Evolutionary conservation across 495 filamentous ascomycete species (phyloP).

Genomic region (Daldinia grandis): DNA sequence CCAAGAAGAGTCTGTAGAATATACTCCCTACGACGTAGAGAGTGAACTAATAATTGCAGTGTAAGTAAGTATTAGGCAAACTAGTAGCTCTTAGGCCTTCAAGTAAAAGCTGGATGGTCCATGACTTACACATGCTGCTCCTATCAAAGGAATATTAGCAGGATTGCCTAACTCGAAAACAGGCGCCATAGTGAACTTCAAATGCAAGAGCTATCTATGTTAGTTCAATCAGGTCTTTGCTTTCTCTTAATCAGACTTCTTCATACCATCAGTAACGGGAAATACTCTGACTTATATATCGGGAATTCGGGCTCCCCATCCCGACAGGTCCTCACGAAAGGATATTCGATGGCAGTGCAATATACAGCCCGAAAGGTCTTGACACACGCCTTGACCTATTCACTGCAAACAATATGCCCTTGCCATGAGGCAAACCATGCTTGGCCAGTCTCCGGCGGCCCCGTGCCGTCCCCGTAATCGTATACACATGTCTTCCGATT

Average conservation of each 20-base stretch:
- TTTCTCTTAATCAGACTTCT: neutral
- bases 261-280: neutral
- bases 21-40: slow-evolving; percentile 27
- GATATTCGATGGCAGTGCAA: neutral
- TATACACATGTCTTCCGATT: neutral
- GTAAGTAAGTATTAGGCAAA: slow-evolving; percentile 12
- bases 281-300: neutral
- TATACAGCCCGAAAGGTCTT: neutral
- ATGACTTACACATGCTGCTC: slow-evolving; percentile 20
- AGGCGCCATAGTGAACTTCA: slow-evolving; percentile 26
- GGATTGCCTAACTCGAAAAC: neutral
- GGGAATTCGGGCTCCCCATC: neutral
- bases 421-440: neutral
- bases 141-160: slow-evolving; percentile 1
- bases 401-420: neutral
- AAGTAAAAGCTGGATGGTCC: neutral
- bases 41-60: slow-evolving; percentile 12
- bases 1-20: slow-evolving; percentile 60
- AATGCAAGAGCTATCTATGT: neutral
- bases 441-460: too few relatives aligned
- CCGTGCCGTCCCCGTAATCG: neutral
- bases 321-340: neutral
- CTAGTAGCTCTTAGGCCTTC: neutral
- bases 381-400: neutral
- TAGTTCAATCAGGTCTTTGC: neutral